Percentiles rank a stretch among this genome's conserved stretches.
phyloP scores from a whole-genome alignment of 345 rosid species.

The Noccaea caerulescens region DNA sequence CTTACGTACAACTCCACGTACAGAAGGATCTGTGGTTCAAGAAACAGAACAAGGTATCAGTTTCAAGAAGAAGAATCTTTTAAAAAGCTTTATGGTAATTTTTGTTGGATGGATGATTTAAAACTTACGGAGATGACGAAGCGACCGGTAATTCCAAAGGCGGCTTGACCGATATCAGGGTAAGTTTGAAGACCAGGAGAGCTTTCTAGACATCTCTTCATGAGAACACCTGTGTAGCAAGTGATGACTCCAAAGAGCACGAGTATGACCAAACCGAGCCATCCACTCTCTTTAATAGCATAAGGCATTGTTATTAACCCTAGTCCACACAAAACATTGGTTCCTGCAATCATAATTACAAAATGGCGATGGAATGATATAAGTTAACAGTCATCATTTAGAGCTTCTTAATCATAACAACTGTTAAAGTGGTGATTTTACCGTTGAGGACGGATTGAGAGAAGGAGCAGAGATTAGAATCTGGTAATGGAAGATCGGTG shows the following conservation, averaged over 20 bases:
- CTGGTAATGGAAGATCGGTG: constrained; percentile 45
- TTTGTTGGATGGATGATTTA: not conserved
- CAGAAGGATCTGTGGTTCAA: constrained; percentile 60
- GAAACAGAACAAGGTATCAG: constrained; percentile 41
- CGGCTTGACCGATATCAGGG: constrained; percentile 91
- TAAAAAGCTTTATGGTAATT: not conserved
- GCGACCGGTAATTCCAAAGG: constrained; percentile 74
- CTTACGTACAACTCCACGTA: constrained; percentile 83
- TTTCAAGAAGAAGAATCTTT: constrained; percentile 25
- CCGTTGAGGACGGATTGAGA: constrained; percentile 72
- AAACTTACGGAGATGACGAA: constrained; percentile 58
- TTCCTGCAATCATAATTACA: constrained; percentile 49
- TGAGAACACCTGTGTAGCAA: constrained; percentile 68
- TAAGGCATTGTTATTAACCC: constrained; percentile 77
- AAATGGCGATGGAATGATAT: not conserved
- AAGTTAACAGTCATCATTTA: not conserved
- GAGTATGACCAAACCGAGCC: constrained; percentile 68
- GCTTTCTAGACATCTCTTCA: constrained; percentile 75
- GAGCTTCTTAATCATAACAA: not conserved
- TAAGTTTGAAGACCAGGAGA: constrained; percentile 74
- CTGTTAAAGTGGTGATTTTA: constrained; percentile 29
- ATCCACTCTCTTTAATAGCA: constrained; percentile 81
- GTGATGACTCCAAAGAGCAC: constrained; percentile 56
- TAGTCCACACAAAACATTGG: constrained; percentile 72
- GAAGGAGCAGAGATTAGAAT: constrained; percentile 49